A percentile compares a stretch with the other conserved stretches of the same genome.
Conservation (phyloP, 164 flowering plant species). For the Hamamelis virginiana region DNA sequence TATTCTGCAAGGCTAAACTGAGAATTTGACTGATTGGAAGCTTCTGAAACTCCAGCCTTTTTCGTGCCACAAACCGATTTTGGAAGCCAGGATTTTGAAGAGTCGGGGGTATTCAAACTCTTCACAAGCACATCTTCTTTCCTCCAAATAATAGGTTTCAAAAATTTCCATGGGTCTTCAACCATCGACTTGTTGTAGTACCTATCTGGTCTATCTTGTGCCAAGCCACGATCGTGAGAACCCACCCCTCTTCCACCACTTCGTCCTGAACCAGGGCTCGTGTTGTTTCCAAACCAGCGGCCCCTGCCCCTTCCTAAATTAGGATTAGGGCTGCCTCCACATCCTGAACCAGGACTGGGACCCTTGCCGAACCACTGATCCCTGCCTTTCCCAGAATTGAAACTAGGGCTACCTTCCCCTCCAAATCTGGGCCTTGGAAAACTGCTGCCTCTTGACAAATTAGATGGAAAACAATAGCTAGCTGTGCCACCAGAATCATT, state of each 20-base stretch:
- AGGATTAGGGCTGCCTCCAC: constrained; percentile 26
- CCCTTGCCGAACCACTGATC: constrained; percentile 14
- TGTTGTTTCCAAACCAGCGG: constrained; percentile 20
- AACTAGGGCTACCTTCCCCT: constrained; percentile 23
- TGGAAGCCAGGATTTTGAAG: constrained; percentile 42
- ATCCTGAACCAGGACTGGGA: constrained; percentile 31
- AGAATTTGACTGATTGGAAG: constrained; percentile 25
- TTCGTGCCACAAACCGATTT: constrained; percentile 43
- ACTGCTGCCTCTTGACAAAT: constrained; percentile 23
- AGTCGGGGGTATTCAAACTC: no score
- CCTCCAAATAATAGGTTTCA: constrained; percentile 56
- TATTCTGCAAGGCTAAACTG: constrained; percentile 64
- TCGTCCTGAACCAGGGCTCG: constrained; percentile 26
- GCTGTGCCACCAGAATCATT: constrained; percentile 22
- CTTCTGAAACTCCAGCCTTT: constrained; percentile 35
- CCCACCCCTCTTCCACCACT: constrained; percentile 45
- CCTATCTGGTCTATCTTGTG: constrained; percentile 32
- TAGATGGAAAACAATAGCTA: constrained; percentile 20
- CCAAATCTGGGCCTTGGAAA: constrained; percentile 26
- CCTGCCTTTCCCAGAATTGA: constrained; percentile 28
- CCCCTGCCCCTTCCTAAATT: constrained; percentile 38
- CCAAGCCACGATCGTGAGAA: constrained; percentile 26
- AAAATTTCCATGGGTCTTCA: constrained; percentile 76
- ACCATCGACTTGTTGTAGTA: constrained; percentile 67
- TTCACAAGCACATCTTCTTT: not conserved